Conservation (phyloP, 345 rosid species). For the Eucalyptus regnans region DNA sequence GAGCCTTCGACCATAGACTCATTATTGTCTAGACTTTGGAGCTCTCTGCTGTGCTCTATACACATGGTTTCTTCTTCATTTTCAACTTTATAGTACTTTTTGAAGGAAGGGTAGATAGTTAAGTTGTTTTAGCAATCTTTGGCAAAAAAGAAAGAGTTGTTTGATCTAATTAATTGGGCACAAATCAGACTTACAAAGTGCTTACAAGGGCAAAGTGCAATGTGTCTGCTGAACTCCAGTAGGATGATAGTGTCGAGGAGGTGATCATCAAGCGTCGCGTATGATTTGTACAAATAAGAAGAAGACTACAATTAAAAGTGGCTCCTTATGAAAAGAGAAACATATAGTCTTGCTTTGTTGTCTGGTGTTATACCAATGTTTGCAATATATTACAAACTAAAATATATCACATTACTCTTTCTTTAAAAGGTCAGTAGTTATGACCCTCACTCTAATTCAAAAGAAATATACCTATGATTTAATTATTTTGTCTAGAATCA, state of each 20-base stretch:
- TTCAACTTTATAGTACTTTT: not conserved
- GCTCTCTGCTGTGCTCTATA: rapidly evolving
- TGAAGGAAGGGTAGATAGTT: not conserved
- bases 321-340: not conserved
- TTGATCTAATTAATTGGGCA: not conserved
- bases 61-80: not conserved
- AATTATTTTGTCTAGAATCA: rapidly evolving
- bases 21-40: not conserved
- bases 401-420: not conserved
- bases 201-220: not conserved
- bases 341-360: not conserved
- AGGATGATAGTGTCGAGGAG: not conserved
- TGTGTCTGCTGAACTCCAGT: not conserved
- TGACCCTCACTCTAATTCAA: too few species aligned
- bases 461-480: too few species aligned
- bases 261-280: not conserved
- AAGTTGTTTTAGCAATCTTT: not conserved
- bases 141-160: not conserved
- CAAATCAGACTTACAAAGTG: not conserved
- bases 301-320: not conserved
- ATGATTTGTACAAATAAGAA: not conserved
- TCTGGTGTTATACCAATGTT: not conserved
- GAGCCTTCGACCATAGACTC: rapidly evolving
- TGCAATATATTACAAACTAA: not conserved
- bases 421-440: not conserved